Percentiles rank a stretch among this genome's conserved stretches.
Conservation (phyloP, 1,139 yeast species). For the Yarrowia galli region DNA sequence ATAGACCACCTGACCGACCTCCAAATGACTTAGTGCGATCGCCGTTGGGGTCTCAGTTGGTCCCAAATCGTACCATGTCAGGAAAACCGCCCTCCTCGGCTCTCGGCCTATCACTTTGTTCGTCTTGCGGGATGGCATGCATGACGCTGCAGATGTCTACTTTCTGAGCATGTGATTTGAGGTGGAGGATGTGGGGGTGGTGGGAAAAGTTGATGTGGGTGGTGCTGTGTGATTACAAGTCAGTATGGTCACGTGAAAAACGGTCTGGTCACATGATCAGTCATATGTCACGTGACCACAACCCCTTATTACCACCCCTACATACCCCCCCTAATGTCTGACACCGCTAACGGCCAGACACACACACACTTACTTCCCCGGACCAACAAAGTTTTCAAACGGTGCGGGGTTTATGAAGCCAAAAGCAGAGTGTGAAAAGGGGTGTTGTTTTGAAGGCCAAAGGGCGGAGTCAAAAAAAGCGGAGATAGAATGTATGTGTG, state of each 20-base stretch:
- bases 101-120: conserved; percentile 25
- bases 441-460: too few species aligned
- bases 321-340: not conserved
- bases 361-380: conserved; percentile 18
- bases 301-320: too few species aligned
- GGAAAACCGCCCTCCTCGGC: not conserved
- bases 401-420: conserved; percentile 31
- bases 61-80: not conserved
- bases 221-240: too few species aligned
- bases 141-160: conserved; percentile 20
- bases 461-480: not conserved
- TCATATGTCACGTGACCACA: not conserved
- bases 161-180: conserved; percentile 28
- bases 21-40: not conserved
- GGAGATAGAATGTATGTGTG: conserved; percentile 1
- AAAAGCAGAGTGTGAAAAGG: not conserved
- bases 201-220: too few species aligned
- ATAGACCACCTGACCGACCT: too few species aligned
- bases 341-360: not conserved
- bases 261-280: not conserved
- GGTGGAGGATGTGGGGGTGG: too few species aligned
- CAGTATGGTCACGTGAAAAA: not conserved
- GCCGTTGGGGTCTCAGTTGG: not conserved
- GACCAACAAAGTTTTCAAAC: conserved; percentile 3
- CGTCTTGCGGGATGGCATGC: conserved; percentile 27